Percentiles rank a stretch among this genome's conserved stretches.
Conservation (phyloP, 345 rosid species). For the Salix viminalis region DNA sequence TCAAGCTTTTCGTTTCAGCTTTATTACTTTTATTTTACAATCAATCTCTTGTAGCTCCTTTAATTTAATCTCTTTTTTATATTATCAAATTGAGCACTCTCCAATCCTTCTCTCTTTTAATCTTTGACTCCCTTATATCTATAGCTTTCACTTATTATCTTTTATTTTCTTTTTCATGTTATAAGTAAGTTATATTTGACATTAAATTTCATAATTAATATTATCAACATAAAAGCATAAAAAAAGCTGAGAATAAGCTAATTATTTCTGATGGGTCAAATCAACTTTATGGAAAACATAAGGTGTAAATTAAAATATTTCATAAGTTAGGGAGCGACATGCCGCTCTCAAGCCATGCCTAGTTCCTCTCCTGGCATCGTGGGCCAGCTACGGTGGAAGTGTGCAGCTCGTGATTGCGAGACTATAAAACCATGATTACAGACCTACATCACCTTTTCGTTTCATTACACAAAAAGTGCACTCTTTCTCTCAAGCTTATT, state of each 20-base stretch:
- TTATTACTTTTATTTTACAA: too few species aligned
- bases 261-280: not conserved
- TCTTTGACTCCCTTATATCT: too few species aligned
- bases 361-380: not conserved
- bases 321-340: not conserved
- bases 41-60: too few species aligned
- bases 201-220: too few species aligned
- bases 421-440: not conserved
- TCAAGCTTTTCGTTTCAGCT: too few species aligned
- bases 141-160: too few species aligned
- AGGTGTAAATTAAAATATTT: not conserved
- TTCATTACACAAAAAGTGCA: not conserved
- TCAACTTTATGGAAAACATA: not conserved
- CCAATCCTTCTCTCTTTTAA: too few species aligned
- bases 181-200: too few species aligned
- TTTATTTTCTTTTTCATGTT: too few species aligned
- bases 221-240: not conserved
- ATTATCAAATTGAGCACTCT: too few species aligned
- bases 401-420: not conserved
- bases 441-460: not conserved
- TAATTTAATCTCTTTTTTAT: too few species aligned
- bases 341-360: not conserved
- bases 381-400: not conserved
- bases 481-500: not conserved
- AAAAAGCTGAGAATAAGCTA: not conserved